A percentile compares a stretch with the other conserved stretches of the same genome.
Evolutionary conservation across 2,329 filamentous ascomycete genomes (phyloP).

Genomic region (Triangularia setosa): DNA sequence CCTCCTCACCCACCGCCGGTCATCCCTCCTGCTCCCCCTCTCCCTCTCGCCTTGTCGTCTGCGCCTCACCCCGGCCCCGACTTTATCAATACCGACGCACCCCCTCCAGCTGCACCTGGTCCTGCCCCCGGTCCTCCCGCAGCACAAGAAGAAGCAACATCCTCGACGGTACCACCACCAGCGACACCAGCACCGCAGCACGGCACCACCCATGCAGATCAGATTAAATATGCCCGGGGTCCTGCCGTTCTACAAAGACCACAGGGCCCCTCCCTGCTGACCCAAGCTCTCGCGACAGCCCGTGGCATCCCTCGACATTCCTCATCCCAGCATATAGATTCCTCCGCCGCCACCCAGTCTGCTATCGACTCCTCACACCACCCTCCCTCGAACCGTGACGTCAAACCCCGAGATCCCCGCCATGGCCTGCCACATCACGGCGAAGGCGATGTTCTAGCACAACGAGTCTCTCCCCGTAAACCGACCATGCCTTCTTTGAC

Average conservation of each 20-base stretch:
- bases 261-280: slow-evolving; percentile 52
- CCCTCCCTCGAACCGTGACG: slow-evolving; percentile 3
- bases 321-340: slow-evolving; percentile 21
- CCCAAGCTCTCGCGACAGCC: slow-evolving; percentile 56
- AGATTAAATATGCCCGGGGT: slow-evolving; percentile 47
- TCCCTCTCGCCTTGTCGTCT: slow-evolving; percentile 3
- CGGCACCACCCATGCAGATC: slow-evolving; percentile 32
- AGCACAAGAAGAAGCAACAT: slow-evolving; percentile 14
- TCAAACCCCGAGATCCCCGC: slow-evolving; percentile 25
- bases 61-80: background rate
- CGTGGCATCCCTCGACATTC: slow-evolving; percentile 44
- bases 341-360: slow-evolving; percentile 18
- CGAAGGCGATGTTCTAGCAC: slow-evolving; percentile 38
- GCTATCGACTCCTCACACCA: slow-evolving; percentile 13
- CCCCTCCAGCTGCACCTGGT: background rate
- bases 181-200: slow-evolving; percentile 12
- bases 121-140: slow-evolving; percentile 3
- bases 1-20: slow-evolving; percentile 5
- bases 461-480: slow-evolving; percentile 31
- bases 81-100: slow-evolving; percentile 3
- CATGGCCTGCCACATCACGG: slow-evolving; percentile 36
- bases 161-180: slow-evolving; percentile 21
- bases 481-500: slow-evolving; percentile 26
- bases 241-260: slow-evolving; percentile 41
- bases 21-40: slow-evolving; percentile 3